Evolutionary conservation across 495 filamentous ascomycete species (phyloP).

Genomic region (Xylaria sp.): DNA sequence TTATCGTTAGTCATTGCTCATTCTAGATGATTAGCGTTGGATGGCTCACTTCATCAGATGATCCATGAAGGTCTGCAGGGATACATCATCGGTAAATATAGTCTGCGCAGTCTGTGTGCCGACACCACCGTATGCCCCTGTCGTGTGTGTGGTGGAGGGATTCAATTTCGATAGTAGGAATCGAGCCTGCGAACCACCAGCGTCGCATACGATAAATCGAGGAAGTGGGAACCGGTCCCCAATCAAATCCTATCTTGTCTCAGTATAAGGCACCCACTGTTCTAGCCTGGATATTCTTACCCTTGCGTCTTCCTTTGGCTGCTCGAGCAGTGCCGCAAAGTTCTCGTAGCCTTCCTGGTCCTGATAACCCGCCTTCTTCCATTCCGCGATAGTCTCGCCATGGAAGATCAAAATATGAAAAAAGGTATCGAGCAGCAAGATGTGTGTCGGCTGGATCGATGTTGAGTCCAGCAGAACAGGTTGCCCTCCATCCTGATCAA

Average conservation of each 20-base stretch:
- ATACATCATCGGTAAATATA: slow-evolving; percentile 99
- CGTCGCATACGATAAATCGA: slow-evolving; percentile 98
- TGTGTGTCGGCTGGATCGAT: slow-evolving; percentile 92
- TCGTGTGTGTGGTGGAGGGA: slow-evolving; percentile 97
- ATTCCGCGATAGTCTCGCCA: slow-evolving; percentile 96
- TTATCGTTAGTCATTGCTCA: slow-evolving; percentile 29
- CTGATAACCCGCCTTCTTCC: slow-evolving; percentile 98
- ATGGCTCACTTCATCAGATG: slow-evolving; percentile 94
- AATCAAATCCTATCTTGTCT: slow-evolving; percentile 80
- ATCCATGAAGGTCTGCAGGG: slow-evolving; percentile 98
- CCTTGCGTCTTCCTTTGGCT: slow-evolving; percentile 97
- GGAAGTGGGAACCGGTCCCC: slow-evolving; percentile 96
- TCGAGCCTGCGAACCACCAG: slow-evolving; percentile 95
- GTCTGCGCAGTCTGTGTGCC: slow-evolving; percentile 90
- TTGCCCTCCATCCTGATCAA: slow-evolving; percentile 88
- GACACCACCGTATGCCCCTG: slow-evolving; percentile 86
- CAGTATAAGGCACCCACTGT: slow-evolving; percentile 18
- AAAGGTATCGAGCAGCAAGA: slow-evolving; percentile 96
- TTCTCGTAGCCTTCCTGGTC: slow-evolving; percentile 99
- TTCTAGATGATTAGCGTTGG: not conserved
- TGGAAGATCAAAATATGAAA: slow-evolving; percentile 99
- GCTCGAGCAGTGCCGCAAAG: slow-evolving; percentile 85
- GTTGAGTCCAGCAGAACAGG: slow-evolving; percentile 95
- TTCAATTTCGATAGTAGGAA: slow-evolving; percentile 98
- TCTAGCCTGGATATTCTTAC: slow-evolving; percentile 56